Conservation (phyloP, 352 stramenopile species). For the Phytophthora meadii region DNA sequence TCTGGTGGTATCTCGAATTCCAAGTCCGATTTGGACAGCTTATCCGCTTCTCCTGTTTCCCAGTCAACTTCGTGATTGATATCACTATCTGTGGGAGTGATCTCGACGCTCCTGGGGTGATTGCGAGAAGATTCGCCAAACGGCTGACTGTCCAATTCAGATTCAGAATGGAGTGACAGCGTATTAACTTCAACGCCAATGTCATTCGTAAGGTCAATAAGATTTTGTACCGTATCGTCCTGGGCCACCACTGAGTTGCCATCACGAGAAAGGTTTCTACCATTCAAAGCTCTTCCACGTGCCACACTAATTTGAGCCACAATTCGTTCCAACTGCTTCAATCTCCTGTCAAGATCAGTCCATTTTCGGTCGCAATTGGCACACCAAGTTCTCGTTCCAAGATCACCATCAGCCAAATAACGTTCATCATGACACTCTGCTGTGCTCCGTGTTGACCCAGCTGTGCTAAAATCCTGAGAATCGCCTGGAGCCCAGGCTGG, state of each 20-base stretch:
- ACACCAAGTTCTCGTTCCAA: neutral
- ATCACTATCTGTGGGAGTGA: constrained; percentile 28
- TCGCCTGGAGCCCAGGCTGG: no score
- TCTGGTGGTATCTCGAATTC: constrained; percentile 9
- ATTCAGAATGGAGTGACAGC: neutral
- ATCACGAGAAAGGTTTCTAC: neutral
- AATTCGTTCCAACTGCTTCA: constrained; percentile 25
- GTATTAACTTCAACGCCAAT: constrained; percentile 8
- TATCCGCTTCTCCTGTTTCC: neutral
- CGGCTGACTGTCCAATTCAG: neutral
- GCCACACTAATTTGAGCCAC: constrained; percentile 21
- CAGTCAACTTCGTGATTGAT: constrained; percentile 1
- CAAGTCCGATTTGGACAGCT: neutral
- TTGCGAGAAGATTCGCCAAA: neutral
- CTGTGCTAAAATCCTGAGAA: no score
- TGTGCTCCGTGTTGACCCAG: neutral
- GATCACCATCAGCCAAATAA: neutral
- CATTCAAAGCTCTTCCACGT: neutral
- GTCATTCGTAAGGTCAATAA: constrained; percentile 32
- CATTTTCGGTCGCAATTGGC: constrained; percentile 26
- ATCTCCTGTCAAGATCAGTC: constrained; percentile 16
- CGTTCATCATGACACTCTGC: constrained; percentile 15
- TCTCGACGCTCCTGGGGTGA: constrained; percentile 17
- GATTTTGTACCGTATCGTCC: constrained; percentile 1
- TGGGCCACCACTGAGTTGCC: neutral